Evolutionary conservation across 176 grass and related monocot species (phyloP).

Genomic region (Paspalum vaginatum): DNA sequence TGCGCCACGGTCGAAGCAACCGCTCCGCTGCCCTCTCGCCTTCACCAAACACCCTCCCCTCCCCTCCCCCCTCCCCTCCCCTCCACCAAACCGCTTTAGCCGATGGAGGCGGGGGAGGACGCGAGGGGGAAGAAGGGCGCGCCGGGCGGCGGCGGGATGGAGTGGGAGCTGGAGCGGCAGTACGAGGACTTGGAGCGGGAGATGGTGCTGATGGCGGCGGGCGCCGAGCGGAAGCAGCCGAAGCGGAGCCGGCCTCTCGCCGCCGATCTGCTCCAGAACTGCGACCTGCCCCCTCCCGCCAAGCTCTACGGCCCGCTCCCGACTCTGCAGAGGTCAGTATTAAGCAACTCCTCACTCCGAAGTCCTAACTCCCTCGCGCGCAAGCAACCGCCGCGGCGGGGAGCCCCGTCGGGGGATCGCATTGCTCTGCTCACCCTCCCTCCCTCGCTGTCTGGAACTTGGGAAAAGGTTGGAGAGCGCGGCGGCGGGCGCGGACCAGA

Average conservation of each 20-base stretch:
- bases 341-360: too few species aligned
- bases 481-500: constrained; percentile 13
- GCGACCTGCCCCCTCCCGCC: constrained; percentile 83
- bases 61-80: too few species aligned
- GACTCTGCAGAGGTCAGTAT: constrained; percentile 21
- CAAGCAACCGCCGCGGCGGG: not conserved
- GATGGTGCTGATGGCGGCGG: constrained; percentile 70
- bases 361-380: too few species aligned
- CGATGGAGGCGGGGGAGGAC: constrained; percentile 46
- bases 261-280: constrained; percentile 87
- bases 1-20: constrained; percentile 51
- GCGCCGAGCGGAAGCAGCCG: constrained; percentile 19
- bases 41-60: constrained; percentile 1
- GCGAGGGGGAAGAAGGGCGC: constrained; percentile 20
- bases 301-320: constrained; percentile 73
- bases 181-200: constrained; percentile 47
- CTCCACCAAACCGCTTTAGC: not conserved
- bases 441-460: too few species aligned
- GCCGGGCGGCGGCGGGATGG: constrained; percentile 33
- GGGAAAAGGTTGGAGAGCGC: constrained; percentile 39
- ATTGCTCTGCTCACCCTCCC: not conserved
- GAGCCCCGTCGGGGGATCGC: not conserved
- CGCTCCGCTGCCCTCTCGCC: not conserved
- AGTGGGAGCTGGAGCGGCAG: constrained; percentile 57
- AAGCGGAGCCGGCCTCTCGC: not conserved